Evolutionary conservation across 2,329 filamentous ascomycete genomes (phyloP), one percentile per base, ranked within the genome.

Genomic region (Westerdykella sp.): DNA sequence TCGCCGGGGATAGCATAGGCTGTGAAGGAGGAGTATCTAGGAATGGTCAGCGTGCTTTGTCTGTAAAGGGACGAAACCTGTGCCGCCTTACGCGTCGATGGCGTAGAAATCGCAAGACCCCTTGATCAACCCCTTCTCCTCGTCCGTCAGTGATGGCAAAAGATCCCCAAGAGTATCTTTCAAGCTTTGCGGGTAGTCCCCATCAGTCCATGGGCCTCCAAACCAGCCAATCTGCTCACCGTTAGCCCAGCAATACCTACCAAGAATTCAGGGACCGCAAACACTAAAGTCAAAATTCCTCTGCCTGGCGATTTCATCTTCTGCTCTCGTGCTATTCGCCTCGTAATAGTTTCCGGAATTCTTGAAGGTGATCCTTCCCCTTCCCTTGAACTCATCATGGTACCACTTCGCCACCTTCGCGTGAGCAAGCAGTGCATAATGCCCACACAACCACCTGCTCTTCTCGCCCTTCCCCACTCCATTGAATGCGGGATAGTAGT

Each of bases 401-500:
- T 71, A 71, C 69, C 68, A 71, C 44, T 70, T 70, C 2, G 66
- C 63, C 5, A 71, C 60, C 50, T 69, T 69, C 16, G 68, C 69
- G 43, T 71, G 69, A 1, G 69, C 69, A 21, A 71, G 63, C 13
- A 71, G 55, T 5, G 67, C 67, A 44, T 68, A 63, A 50, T 74
- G 71, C 4, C 69, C 69, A 37, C 71, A 73, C 12, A 71, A 55
- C 41, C 72, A 69, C 9, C 70, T 60, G n/a, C 69, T 60, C 32
- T 60, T 46, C 1, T 65, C 43, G 4, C 71, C 72, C 12, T 63
- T 65, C 0, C 65, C 68, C 13, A 71, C 55, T 36, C 62, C 59
- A 40, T 70, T 66, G 25, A 73, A 74, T 1, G 69, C 68, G 13
- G 72, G 71, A 32, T 73, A 73, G 46, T 70, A 69, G 12, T 66